A percentile compares a stretch with the other conserved stretches of the same genome.
Conservation (phyloP, 2,329 filamentous ascomycete genomes). For the Cladosporium colombiae region DNA sequence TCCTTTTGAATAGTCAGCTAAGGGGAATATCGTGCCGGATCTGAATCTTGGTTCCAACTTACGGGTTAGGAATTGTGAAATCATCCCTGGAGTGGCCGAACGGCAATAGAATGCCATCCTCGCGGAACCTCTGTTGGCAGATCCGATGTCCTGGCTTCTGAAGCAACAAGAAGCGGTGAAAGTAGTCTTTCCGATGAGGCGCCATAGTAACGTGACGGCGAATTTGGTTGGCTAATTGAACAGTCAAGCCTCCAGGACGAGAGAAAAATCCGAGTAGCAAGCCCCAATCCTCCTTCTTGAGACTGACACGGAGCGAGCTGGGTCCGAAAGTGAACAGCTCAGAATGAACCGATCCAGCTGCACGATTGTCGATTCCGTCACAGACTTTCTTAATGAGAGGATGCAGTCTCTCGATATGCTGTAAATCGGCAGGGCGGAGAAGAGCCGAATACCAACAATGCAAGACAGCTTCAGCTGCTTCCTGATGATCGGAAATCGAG, state of each 20-base stretch:
- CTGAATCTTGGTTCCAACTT: no score
- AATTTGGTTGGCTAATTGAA: no score
- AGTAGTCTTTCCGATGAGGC: not conserved
- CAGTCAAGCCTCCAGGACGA: not conserved
- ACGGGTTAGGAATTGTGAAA: slow-evolving; percentile 47
- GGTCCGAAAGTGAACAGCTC: not conserved
- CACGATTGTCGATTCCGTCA: no score
- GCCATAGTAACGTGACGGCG: no score
- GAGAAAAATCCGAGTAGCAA: not conserved
- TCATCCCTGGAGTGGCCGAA: slow-evolving; percentile 38
- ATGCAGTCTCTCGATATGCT: not conserved
- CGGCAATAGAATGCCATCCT: slow-evolving; percentile 45
- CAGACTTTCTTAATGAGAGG: not conserved
- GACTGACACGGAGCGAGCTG: not conserved
- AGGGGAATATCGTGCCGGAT: no score
- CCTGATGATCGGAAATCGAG: not conserved
- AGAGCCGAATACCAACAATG: not conserved
- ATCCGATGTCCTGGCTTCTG: slow-evolving; percentile 34
- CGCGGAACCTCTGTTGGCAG: slow-evolving; percentile 36
- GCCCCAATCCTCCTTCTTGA: not conserved
- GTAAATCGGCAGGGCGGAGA: not conserved
- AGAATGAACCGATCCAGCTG: not conserved
- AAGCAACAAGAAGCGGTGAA: no score
- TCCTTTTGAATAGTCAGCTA: slow-evolving; percentile 32
- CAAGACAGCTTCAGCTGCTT: not conserved